Evolutionary conservation across 2,329 filamentous ascomycete genomes (phyloP).

Genomic region (Pseudogymnoascus sp.): DNA sequence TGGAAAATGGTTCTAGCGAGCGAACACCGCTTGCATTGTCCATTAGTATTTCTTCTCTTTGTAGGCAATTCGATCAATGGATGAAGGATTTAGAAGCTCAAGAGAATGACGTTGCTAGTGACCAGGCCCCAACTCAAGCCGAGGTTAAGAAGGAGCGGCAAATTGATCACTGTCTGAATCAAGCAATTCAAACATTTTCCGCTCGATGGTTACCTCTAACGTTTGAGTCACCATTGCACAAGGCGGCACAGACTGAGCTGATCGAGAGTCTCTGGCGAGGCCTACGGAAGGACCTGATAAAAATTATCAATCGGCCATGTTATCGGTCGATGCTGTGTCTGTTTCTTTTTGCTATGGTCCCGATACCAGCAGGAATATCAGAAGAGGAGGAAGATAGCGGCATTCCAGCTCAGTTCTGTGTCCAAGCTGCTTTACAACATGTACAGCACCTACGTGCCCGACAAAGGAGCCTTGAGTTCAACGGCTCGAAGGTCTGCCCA

Average conservation of each 20-base stretch:
- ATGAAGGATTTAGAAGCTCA: constrained; percentile 27
- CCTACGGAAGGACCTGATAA: constrained; percentile 33
- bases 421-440: constrained; percentile 36
- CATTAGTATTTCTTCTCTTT: background rate
- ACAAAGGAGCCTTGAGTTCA: constrained; percentile 35
- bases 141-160: constrained; percentile 16
- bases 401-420: constrained; percentile 34
- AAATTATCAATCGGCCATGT: constrained; percentile 35
- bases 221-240: constrained; percentile 2
- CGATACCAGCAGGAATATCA: constrained; percentile 34
- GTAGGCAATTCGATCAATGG: constrained; percentile 28
- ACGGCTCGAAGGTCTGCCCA: constrained; percentile 34
- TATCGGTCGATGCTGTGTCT: constrained; percentile 36
- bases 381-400: constrained; percentile 37
- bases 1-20: background rate
- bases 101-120: constrained; percentile 13
- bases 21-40: constrained; percentile 12
- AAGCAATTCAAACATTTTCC: constrained; percentile 25
- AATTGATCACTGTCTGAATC: constrained; percentile 24
- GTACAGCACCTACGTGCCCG: constrained; percentile 34
- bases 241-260: constrained; percentile 16
- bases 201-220: constrained; percentile 26
- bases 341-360: constrained; percentile 35
- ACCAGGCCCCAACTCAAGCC: constrained; percentile 3
- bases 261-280: constrained; percentile 30